Conservation (phyloP, 2,329 filamentous ascomycete genomes). For the Zymoseptoria brevis region DNA sequence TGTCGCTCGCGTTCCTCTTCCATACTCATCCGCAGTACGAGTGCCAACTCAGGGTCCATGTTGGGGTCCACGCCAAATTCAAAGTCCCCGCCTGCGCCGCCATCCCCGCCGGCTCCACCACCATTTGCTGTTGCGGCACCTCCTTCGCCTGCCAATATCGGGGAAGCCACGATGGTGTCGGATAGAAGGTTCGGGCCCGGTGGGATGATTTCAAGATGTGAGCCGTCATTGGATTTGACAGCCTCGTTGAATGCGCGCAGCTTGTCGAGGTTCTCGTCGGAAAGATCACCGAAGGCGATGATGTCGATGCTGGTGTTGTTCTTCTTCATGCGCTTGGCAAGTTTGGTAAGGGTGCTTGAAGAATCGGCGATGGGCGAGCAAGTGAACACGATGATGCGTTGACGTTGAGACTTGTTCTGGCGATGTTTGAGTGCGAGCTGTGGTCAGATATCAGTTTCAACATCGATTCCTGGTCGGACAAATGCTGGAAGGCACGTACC, state of each 20-base stretch:
- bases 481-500: constrained; percentile 50
- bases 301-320: constrained; percentile 90
- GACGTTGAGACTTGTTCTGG: constrained; percentile 93
- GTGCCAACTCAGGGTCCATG: constrained; percentile 84
- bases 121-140: constrained; percentile 46
- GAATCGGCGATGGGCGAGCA: constrained; percentile 88
- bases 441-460: constrained; percentile 14
- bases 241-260: constrained; percentile 87
- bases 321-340: constrained; percentile 99
- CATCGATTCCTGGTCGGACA: neutral
- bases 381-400: constrained; percentile 93
- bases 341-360: constrained; percentile 76
- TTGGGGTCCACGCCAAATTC: constrained; percentile 88
- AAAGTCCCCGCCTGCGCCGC: constrained; percentile 56
- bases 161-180: constrained; percentile 80
- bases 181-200: constrained; percentile 87
- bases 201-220: constrained; percentile 80
- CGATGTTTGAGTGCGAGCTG: constrained; percentile 95
- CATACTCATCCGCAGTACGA: constrained; percentile 93
- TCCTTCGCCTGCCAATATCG: constrained; percentile 80
- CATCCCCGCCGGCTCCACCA: constrained; percentile 34
- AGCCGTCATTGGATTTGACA: constrained; percentile 85
- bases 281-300: constrained; percentile 86
- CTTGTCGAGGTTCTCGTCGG: constrained; percentile 81
- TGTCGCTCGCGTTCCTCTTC: constrained; percentile 94